Evolutionary conservation across 345 rosid species (phyloP), one percentile per base, ranked within the genome.

Genomic region (Citrus australasica): DNA sequence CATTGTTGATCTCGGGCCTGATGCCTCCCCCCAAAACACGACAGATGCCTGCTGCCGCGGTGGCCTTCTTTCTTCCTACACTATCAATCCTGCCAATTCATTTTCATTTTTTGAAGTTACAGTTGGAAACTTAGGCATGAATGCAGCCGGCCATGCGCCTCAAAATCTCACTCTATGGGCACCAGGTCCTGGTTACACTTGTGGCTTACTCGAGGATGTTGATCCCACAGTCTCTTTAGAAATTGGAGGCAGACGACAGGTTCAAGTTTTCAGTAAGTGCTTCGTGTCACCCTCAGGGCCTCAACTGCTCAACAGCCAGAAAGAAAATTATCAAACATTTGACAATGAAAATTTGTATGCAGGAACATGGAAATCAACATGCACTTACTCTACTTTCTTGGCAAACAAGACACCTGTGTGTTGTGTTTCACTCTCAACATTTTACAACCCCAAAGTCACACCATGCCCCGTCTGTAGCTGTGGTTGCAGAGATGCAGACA

Each of bases 311-410:
- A 46, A 46, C 51, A 46, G 51, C 17, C 51, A 46, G 17, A 13
- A 46, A 53, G n/a, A 53, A 5, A 53, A 4, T 17, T 53, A 53
- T 53, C 58, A 53, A 53, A 16, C 35, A 42, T 46, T 69, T 46
- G 33, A 46, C n/a, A 69, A 42, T 69, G 25, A 7, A 3, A 69
- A 46, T 46, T 69, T 25, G 7, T 55, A 60, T 75, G 62, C 83
- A 91, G 95, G 78, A 83, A 88, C 95, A 53, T 89, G 90, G 93
- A 89, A 91, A 84, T 88, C 93, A 66, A 78, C 83, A 35, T 89
- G 95, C 83, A 86, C 87, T 11, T 87, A 85, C 81, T 88, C 90
- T 9, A 83, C 80, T 73, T 88, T 89, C 66, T 10, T 88, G 69
- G 95, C 91, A 0, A 87, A 84, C 69, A 82, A 79, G 81, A 69